Percentiles rank a stretch among this genome's conserved stretches.
These are phyloP conservation scores for Cyberlindnera bimundalis DNA, from an alignment of 805 yeast species.

Conservation along the genomic window DNA sequence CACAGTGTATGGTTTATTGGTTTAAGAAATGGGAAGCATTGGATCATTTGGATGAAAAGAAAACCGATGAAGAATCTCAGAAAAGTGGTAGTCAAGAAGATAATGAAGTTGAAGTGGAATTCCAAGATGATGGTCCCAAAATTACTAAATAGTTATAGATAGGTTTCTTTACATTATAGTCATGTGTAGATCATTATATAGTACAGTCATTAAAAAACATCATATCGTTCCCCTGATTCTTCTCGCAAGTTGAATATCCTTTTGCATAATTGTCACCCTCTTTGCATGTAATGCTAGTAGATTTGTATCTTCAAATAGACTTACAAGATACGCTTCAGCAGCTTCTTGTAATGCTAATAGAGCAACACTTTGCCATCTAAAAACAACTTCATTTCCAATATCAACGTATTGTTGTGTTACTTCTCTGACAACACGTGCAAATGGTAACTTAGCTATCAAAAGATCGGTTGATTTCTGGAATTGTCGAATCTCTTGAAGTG, in stretches of 20 bases:
- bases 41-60: slow-evolving; percentile 20
- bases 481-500: slow-evolving; percentile 63
- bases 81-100: slow-evolving; percentile 6
- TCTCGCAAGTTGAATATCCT: slow-evolving; percentile 77
- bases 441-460: slow-evolving; percentile 67
- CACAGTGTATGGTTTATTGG: slow-evolving; percentile 63
- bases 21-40: slow-evolving; percentile 62
- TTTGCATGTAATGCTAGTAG: slow-evolving; percentile 76
- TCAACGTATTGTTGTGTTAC: slow-evolving; percentile 54
- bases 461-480: slow-evolving; percentile 68
- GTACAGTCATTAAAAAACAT: neutral
- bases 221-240: slow-evolving; percentile 55
- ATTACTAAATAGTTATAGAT: neutral
- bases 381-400: slow-evolving; percentile 49
- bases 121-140: neutral
- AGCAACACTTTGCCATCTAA: slow-evolving; percentile 79
- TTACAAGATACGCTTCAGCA: slow-evolving; percentile 71
- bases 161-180: neutral
- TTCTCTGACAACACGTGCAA: slow-evolving; percentile 73
- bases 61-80: slow-evolving; percentile 21
- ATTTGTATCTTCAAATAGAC: slow-evolving; percentile 73
- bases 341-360: slow-evolving; percentile 79
- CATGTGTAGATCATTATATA: neutral
- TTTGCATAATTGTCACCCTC: slow-evolving; percentile 82
- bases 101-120: neutral